These are phyloP conservation scores for Pleurotus pulmonarius DNA, from an alignment of 768 basidiomycete species.

Conservation along the genomic window DNA sequence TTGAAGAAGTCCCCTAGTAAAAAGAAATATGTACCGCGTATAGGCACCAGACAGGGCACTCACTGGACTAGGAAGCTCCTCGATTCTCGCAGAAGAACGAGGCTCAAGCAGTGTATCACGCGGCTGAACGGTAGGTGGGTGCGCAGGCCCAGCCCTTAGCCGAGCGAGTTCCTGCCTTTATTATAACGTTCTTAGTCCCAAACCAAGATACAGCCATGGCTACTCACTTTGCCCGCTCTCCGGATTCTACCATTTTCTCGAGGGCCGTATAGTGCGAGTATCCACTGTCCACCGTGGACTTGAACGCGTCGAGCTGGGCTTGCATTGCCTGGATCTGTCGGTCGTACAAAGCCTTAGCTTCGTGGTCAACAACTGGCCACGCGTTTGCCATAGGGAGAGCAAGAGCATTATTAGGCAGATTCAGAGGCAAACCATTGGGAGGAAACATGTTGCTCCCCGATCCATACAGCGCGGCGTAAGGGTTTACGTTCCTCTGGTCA, in stretches of 20 bases:
- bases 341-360: neutral
- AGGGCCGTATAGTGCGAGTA: constrained; percentile 1
- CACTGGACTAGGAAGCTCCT: neutral
- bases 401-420: neutral
- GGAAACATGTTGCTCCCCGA: too few species aligned
- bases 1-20: too few species aligned
- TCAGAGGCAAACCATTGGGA: neutral
- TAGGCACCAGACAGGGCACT: too few species aligned
- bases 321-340: constrained; percentile 1
- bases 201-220: neutral
- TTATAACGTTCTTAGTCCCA: neutral
- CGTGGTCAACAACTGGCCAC: neutral
- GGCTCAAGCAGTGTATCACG: neutral
- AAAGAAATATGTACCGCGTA: too few species aligned
- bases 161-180: neutral
- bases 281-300: neutral
- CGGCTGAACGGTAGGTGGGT: neutral
- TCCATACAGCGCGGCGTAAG: neutral
- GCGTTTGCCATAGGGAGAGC: neutral
- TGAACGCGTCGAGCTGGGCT: neutral
- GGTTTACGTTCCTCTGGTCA: neutral
- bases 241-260: constrained; percentile 6
- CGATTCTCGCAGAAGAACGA: neutral
- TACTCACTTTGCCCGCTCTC: constrained; percentile 10
- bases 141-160: neutral